phyloP scores from a whole-genome alignment of 1,284 basidiomycete species.

The Termitomyces sp. region DNA sequence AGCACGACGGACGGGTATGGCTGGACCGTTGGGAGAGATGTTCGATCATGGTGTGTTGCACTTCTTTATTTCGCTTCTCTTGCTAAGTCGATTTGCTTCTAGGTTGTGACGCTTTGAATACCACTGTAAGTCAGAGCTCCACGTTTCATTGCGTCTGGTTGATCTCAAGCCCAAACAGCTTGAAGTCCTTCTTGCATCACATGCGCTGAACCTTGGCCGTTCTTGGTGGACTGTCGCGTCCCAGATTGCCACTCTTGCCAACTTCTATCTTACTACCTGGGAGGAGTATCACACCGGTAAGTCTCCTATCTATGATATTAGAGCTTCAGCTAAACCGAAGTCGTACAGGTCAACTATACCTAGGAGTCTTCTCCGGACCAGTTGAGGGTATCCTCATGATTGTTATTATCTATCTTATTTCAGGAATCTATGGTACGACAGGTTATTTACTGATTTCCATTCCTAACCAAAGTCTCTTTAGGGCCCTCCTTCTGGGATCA shows the following conservation, averaged over 20 bases:
- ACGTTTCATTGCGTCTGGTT: neutral
- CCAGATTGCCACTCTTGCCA: slow-evolving; percentile 82
- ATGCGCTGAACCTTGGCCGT: slow-evolving; percentile 85
- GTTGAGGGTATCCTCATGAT: slow-evolving; percentile 96
- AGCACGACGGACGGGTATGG: slow-evolving; percentile 91
- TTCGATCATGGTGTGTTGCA: slow-evolving; percentile 83
- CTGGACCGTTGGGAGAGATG: slow-evolving; percentile 92
- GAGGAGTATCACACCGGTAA: slow-evolving; percentile 93
- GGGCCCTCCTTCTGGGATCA: slow-evolving; percentile 85
- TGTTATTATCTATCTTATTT: slow-evolving; percentile 71
- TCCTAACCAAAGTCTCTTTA: slow-evolving; percentile 20
- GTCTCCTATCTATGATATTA: slow-evolving; percentile 12
- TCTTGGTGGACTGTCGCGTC: slow-evolving; percentile 96
- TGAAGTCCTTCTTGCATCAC: slow-evolving; percentile 77
- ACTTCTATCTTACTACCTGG: slow-evolving; percentile 97
- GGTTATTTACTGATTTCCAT: neutral
- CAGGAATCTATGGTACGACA: slow-evolving; percentile 64
- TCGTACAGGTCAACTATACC: slow-evolving; percentile 68
- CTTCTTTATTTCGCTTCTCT: neutral
- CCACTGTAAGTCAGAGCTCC: slow-evolving; percentile 58
- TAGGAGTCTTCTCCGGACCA: slow-evolving; percentile 93
- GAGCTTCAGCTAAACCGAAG: slow-evolving; percentile 1
- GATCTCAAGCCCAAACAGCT: slow-evolving; percentile 43
- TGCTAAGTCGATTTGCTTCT: neutral
- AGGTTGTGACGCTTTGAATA: slow-evolving; percentile 92